Evolutionary conservation across 2,329 filamentous ascomycete species (phyloP).

Genomic region (Pseudopyricularia cyperi): DNA sequence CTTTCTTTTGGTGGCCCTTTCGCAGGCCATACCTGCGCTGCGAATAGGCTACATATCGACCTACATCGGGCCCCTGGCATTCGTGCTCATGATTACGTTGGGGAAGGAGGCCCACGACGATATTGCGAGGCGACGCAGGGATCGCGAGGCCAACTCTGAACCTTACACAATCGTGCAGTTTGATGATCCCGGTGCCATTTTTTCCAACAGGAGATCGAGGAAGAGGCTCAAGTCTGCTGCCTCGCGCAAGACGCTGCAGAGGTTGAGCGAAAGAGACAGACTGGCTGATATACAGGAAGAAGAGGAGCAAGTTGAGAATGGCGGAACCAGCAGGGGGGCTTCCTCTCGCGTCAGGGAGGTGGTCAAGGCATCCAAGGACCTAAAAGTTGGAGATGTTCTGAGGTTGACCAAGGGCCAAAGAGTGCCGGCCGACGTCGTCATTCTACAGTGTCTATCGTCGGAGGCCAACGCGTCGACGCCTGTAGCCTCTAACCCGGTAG

Average conservation of each 20-base stretch:
- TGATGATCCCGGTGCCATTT: constrained; percentile 32
- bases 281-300: constrained; percentile 59
- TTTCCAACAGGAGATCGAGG: constrained; percentile 20
- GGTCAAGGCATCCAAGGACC: constrained; percentile 69
- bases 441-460: constrained; percentile 56
- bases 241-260: constrained; percentile 17
- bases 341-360: constrained; percentile 50
- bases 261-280: constrained; percentile 23
- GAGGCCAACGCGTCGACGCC: constrained; percentile 14
- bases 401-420: constrained; percentile 86
- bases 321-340: constrained; percentile 22
- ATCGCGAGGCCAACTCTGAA: constrained; percentile 91
- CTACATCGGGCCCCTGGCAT: constrained; percentile 83
- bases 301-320: constrained; percentile 38
- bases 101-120: constrained; percentile 96
- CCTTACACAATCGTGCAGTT: constrained; percentile 69
- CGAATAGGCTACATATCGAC: constrained; percentile 91
- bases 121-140: constrained; percentile 69
- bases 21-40: constrained; percentile 78
- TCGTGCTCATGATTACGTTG: constrained; percentile 83
- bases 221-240: constrained; percentile 34
- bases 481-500: constrained; percentile 15
- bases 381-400: constrained; percentile 91
- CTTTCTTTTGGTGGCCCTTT: constrained; percentile 87
- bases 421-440: constrained; percentile 86